Percentiles rank a stretch among this genome's conserved stretches.
These are phyloP conservation scores for Nicotiana noctiflora DNA, from an alignment of 257 asterid species.

Conservation along the genomic window DNA sequence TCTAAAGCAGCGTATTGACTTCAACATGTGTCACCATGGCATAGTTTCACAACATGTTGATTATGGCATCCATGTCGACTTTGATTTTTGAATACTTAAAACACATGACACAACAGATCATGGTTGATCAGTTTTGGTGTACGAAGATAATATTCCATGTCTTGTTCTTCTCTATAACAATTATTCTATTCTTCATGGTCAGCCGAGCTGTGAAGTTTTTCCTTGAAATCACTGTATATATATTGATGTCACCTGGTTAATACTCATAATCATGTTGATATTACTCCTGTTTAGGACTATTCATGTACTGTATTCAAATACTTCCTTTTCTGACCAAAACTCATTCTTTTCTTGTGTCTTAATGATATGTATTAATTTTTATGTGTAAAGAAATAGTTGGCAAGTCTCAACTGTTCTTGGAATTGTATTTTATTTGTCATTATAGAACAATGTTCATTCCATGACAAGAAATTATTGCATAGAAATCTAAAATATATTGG, in stretches of 20 bases:
- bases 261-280: background rate
- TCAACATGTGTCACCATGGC: background rate
- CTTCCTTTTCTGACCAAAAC: background rate
- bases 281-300: background rate
- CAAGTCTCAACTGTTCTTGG: background rate
- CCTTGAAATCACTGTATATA: background rate
- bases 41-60: background rate
- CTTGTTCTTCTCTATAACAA: background rate
- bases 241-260: constrained; percentile 3
- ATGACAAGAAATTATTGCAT: background rate
- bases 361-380: background rate
- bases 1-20: background rate
- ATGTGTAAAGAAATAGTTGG: background rate
- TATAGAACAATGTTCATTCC: background rate
- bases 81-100: background rate
- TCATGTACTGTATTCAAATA: background rate
- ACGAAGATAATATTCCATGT: background rate
- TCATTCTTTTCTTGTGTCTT: background rate
- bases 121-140: background rate
- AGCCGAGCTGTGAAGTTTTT: background rate
- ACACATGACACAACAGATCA: background rate
- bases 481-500: background rate
- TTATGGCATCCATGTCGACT: constrained; percentile 1
- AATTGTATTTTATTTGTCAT: background rate
- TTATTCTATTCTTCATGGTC: background rate